Percentiles rank a stretch among this genome's conserved stretches.
Conservation (phyloP, 495 filamentous ascomycete species). For the Aspergillus homomorphus region DNA sequence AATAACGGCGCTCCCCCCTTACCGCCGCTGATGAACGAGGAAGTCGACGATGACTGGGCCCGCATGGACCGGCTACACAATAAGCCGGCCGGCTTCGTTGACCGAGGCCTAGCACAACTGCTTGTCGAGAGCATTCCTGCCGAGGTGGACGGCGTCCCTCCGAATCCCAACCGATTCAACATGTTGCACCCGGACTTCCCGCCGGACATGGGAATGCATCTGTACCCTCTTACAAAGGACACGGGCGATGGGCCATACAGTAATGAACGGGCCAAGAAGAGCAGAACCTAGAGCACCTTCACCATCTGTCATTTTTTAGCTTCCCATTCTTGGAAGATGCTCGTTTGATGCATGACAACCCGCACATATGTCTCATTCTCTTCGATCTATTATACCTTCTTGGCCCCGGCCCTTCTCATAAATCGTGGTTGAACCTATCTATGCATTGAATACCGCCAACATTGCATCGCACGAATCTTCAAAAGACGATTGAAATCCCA, state of each 20-base stretch:
- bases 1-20: conserved; percentile 49
- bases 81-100: conserved; percentile 39
- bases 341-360: no score
- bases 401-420: no score
- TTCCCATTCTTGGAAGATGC: no score
- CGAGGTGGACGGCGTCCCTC: conserved; percentile 32
- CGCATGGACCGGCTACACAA: conserved; percentile 49
- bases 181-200: conserved; percentile 45
- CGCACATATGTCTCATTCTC: no score
- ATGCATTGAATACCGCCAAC: no score
- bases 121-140: conserved; percentile 31
- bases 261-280: conserved; percentile 20
- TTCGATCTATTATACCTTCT: no score
- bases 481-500: no score
- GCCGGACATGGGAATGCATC: conserved; percentile 33
- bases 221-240: conserved; percentile 27
- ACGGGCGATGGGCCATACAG: conserved; percentile 5
- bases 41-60: conserved; percentile 57
- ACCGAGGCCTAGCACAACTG: conserved; percentile 35
- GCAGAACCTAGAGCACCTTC: conserved; percentile 9
- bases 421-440: no score
- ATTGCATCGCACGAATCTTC: no score
- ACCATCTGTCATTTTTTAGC: no score
- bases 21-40: conserved; percentile 52
- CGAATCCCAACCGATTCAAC: conserved; percentile 36